phyloP scores from a whole-genome alignment of 768 basidiomycete genomes.

The Phlegmacium glaucopus region DNA sequence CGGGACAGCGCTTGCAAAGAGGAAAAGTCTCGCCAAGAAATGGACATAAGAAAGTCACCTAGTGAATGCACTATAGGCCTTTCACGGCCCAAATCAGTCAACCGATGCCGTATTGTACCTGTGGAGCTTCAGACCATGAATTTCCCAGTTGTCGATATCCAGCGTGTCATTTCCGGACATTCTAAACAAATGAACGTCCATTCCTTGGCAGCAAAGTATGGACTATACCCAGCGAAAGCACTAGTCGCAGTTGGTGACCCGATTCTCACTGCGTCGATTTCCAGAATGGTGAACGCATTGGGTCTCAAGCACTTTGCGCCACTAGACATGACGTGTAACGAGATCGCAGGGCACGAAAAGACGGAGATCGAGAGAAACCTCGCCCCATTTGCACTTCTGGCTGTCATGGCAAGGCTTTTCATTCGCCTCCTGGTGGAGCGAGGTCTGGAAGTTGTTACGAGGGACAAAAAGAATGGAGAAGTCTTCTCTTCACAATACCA shows the following conservation, averaged over 20 bases:
- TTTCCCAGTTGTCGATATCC: constrained; percentile 29
- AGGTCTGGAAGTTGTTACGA: constrained; percentile 32
- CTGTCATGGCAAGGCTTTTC: constrained; percentile 32
- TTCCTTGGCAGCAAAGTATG: no score
- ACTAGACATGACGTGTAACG: constrained; percentile 2
- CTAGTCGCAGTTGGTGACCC: constrained; percentile 30
- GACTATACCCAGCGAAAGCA: constrained; percentile 2
- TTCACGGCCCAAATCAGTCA: constrained; percentile 15
- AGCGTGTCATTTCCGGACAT: not conserved
- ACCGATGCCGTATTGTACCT: constrained; percentile 13
- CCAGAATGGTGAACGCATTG: constrained; percentile 12
- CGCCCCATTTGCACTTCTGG: constrained; percentile 39
- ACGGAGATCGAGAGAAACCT: constrained; percentile 30
- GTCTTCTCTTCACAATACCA: constrained; percentile 7
- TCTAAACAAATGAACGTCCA: not conserved
- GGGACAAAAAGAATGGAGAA: constrained; percentile 28
- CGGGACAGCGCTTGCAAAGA: constrained; percentile 14
- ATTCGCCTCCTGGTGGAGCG: constrained; percentile 31
- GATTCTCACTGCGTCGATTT: constrained; percentile 27
- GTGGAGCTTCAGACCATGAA: constrained; percentile 18
- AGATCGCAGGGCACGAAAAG: constrained; percentile 17
- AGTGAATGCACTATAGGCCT: not conserved
- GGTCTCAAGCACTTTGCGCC: constrained; percentile 12
- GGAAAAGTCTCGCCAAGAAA: constrained; percentile 6
- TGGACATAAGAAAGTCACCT: not conserved